phyloP scores from a whole-genome alignment of 2,329 filamentous ascomycete species.

The Pseudogymnoascus sp. region DNA sequence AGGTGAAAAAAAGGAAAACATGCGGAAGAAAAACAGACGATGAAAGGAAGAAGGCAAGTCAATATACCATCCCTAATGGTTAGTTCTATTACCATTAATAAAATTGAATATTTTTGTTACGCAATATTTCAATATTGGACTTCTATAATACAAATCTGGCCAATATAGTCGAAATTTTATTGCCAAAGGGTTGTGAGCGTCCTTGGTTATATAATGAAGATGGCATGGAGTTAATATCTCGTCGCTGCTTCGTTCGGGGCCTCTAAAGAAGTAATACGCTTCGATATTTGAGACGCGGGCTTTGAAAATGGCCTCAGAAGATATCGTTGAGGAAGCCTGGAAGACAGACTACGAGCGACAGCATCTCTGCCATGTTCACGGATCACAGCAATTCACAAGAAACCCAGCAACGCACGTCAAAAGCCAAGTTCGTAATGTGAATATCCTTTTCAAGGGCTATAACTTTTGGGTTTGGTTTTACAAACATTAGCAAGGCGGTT shows the following conservation, averaged over 20 bases:
- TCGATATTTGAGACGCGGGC: no score
- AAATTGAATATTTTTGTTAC: background rate
- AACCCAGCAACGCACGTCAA: background rate
- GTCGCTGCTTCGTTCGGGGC: background rate
- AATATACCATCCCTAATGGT: background rate
- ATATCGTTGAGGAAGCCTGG: background rate
- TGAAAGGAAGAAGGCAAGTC: background rate
- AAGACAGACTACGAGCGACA: background rate
- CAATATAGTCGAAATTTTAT: background rate
- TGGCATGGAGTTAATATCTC: background rate
- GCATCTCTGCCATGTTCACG: background rate
- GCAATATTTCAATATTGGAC: background rate
- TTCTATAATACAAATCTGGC: no score
- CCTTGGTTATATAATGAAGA: background rate
- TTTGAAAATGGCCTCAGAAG: background rate
- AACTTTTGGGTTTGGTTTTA: conserved; percentile 7
- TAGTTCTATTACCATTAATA: no score
- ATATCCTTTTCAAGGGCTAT: conserved; percentile 1
- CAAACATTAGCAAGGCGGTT: conserved; percentile 10
- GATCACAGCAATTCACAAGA: background rate
- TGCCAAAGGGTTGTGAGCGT: background rate
- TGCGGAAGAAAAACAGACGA: background rate
- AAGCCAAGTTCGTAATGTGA: background rate
- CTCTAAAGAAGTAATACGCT: background rate
- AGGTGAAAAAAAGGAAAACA: background rate